These are phyloP conservation scores for Xylariales sp. DNA, from an alignment of 2,329 filamentous ascomycete genomes.

Conservation along the genomic window DNA sequence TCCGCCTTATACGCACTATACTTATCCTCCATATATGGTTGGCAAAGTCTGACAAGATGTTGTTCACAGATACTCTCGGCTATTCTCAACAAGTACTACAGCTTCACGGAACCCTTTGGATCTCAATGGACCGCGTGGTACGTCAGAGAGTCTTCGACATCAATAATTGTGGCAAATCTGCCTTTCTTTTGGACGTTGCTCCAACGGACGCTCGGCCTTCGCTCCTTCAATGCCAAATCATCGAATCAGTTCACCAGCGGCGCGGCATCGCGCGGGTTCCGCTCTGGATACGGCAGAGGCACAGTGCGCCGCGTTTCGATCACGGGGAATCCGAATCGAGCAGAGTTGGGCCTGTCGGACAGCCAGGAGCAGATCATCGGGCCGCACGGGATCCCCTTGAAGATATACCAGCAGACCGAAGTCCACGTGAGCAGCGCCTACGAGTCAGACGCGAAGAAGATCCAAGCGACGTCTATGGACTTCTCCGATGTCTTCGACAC, in stretches of 20 bases:
- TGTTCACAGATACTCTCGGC: constrained; percentile 40
- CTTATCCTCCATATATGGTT: neutral
- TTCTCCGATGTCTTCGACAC: no score
- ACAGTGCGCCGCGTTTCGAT: neutral
- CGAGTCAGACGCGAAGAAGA: no score
- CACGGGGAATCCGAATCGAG: no score
- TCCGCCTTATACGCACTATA: neutral
- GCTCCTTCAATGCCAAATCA: constrained; percentile 26
- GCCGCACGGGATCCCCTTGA: constrained; percentile 25
- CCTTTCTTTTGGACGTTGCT: constrained; percentile 38
- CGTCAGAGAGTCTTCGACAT: constrained; percentile 39
- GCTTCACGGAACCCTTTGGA: constrained; percentile 33
- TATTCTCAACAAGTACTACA: constrained; percentile 43
- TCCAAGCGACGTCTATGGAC: no score
- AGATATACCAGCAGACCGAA: constrained; percentile 31
- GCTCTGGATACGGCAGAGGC: constrained; percentile 17
- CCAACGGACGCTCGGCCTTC: constrained; percentile 31
- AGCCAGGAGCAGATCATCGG: constrained; percentile 34
- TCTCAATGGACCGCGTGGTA: constrained; percentile 39
- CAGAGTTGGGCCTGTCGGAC: constrained; percentile 19
- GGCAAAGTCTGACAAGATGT: neutral
- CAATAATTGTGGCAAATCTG: constrained; percentile 39
- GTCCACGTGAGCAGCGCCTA: no score
- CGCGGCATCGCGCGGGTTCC: constrained; percentile 13
- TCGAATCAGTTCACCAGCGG: constrained; percentile 21